These are phyloP conservation scores for Pezicula radicicola DNA, from an alignment of 2,329 filamentous ascomycete genomes.

Conservation along the genomic window DNA sequence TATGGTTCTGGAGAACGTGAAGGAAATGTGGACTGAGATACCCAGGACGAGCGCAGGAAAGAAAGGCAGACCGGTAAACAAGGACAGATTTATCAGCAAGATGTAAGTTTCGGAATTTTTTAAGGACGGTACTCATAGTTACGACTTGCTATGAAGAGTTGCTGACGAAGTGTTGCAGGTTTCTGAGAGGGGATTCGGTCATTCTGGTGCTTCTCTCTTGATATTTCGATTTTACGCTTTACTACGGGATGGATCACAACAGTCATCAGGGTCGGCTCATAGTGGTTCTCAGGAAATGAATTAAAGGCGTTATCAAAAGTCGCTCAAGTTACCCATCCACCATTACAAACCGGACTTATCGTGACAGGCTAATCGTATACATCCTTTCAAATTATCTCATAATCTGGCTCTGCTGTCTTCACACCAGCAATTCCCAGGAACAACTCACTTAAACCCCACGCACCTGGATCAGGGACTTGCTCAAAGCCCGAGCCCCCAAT, in stretches of 20 bases:
- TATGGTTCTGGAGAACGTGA: constrained; percentile 96
- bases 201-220: constrained; percentile 32
- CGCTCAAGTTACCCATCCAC: constrained; percentile 14
- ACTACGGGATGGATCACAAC: constrained; percentile 10
- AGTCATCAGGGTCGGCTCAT: constrained; percentile 14
- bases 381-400: constrained; percentile 27
- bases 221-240: constrained; percentile 11
- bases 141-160: not conserved
- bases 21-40: constrained; percentile 99
- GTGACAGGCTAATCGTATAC: not conserved
- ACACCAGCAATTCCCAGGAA: constrained; percentile 69
- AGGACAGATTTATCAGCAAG: constrained; percentile 97
- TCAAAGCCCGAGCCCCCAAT: constrained; percentile 73
- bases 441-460: constrained; percentile 72
- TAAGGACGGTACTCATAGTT: not conserved
- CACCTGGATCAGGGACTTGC: constrained; percentile 76
- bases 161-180: constrained; percentile 21
- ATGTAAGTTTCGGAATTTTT: constrained; percentile 57
- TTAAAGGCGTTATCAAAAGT: constrained; percentile 25
- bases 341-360: constrained; percentile 1
- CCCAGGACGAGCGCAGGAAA: constrained; percentile 79
- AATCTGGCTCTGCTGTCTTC: constrained; percentile 24
- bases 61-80: constrained; percentile 89
- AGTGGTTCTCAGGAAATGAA: constrained; percentile 18
- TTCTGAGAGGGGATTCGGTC: constrained; percentile 33